Conservation (phyloP, 768 basidiomycete genomes). For the Trametes gibbosa region DNA sequence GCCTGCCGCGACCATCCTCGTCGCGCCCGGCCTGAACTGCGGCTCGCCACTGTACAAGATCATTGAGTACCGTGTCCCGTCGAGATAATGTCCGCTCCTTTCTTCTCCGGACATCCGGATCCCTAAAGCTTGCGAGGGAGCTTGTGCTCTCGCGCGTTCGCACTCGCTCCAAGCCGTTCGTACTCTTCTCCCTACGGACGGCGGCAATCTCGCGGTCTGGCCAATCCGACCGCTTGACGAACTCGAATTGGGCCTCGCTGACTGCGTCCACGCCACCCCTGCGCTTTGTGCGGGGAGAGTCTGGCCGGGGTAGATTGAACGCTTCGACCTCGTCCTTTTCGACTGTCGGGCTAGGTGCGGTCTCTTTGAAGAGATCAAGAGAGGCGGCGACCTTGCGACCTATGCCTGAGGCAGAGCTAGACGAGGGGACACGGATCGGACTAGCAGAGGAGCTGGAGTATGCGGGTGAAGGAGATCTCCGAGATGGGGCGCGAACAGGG, state of each 20-base stretch:
- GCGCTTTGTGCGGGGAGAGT: conserved; percentile 29
- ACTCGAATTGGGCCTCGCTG: conserved; percentile 70
- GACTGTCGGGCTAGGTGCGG: conserved; percentile 38
- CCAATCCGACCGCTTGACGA: conserved; percentile 84
- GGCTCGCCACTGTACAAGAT: conserved; percentile 58
- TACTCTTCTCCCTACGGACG: conserved; percentile 65
- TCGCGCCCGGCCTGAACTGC: conserved; percentile 45
- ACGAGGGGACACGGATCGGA: conserved; percentile 14
- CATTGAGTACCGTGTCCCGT: conserved; percentile 44
- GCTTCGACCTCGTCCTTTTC: conserved; percentile 33
- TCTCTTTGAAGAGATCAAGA: conserved; percentile 80
- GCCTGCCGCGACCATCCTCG: conserved; percentile 50
- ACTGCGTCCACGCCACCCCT: conserved; percentile 45
- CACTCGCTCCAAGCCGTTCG: conserved; percentile 54
- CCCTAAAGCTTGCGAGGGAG: conserved; percentile 23
- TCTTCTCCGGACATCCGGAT: conserved; percentile 19
- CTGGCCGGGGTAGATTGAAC: conserved; percentile 26
- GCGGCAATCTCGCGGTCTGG: conserved; percentile 75
- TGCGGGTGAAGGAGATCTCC: conserved; percentile 27
- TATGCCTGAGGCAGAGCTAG: conserved; percentile 42
- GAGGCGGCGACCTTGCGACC: conserved; percentile 84
- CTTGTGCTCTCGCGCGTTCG: conserved; percentile 48
- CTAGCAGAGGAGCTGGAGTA: conserved; percentile 24
- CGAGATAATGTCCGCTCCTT: conserved; percentile 39
- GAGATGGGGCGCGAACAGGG: conserved; percentile 20